Percentiles rank a stretch among this genome's conserved stretches.
Conservation (phyloP, 371 early-diverging fungal species). For the Umbelopsis sp. region DNA sequence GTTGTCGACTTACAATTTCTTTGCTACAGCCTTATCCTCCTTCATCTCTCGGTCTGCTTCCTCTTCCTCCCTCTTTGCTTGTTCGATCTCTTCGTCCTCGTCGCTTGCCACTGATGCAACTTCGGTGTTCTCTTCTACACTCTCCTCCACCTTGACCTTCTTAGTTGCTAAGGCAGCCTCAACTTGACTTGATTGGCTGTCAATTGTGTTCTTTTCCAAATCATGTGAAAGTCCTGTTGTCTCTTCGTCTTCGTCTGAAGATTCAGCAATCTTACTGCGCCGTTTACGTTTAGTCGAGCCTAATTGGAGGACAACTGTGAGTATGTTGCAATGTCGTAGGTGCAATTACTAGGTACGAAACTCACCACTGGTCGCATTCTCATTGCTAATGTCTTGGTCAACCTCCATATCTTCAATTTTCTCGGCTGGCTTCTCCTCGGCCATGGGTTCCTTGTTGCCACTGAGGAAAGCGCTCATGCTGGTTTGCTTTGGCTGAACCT, state of each 20-base stretch:
- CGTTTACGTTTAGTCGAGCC: neutral
- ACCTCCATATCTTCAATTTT: neutral
- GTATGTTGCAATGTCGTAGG: too few species aligned
- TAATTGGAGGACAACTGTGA: too few species aligned
- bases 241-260: slow-evolving; percentile 3
- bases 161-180: neutral
- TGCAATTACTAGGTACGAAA: neutral
- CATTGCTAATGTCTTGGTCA: neutral
- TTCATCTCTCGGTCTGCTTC: slow-evolving; percentile 32
- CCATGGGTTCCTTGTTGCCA: neutral
- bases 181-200: neutral
- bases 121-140: neutral
- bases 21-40: slow-evolving; percentile 39
- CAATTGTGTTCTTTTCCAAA: slow-evolving; percentile 4
- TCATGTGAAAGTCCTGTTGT: neutral
- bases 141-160: neutral
- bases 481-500: slow-evolving; percentile 4
- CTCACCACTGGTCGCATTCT: neutral
- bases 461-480: neutral
- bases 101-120: slow-evolving; percentile 24
- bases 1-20: slow-evolving; percentile 34
- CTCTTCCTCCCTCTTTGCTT: slow-evolving; percentile 31
- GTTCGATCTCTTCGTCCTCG: slow-evolving; percentile 26
- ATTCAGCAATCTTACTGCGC: slow-evolving; percentile 3
- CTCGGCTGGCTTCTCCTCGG: neutral